Evolutionary conservation across 1,139 yeast genomes (phyloP).

Genomic region (Sugiyamaella novakii): DNA sequence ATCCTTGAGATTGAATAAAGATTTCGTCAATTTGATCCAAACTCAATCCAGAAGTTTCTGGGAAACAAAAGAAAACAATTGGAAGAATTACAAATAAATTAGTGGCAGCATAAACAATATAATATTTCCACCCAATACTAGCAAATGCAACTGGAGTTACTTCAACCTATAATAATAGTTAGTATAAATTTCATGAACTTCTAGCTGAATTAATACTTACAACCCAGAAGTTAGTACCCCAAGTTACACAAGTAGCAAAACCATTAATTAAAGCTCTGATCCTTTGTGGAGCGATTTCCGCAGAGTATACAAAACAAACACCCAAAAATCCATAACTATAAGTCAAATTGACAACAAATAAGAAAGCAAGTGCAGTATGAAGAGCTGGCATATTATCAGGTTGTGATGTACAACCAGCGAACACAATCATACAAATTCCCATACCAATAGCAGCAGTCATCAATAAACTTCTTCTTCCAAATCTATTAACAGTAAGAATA

Average conservation of each 20-base stretch:
- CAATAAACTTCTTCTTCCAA: conserved; percentile 28
- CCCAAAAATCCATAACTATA: conserved; percentile 33
- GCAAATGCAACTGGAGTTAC: conserved; percentile 48
- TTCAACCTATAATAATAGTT: too few relatives aligned
- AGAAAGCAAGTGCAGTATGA: conserved; percentile 31
- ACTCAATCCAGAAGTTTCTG: conserved; percentile 47
- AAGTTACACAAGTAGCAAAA: conserved; percentile 43
- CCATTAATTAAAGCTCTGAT: conserved; percentile 62
- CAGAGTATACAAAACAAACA: conserved; percentile 47
- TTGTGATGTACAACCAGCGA: conserved; percentile 32
- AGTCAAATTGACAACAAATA: conserved; percentile 30
- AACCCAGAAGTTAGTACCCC: conserved; percentile 50
- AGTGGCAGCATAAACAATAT: conserved; percentile 42
- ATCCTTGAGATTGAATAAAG: conserved; percentile 34
- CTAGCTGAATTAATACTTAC: too few relatives aligned
- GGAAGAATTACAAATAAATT: conserved; percentile 34
- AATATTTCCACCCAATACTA: conserved; percentile 41
- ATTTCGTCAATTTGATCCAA: conserved; percentile 52
- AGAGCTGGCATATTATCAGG: conserved; percentile 26
- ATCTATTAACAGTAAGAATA: conserved; percentile 28
- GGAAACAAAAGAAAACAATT: conserved; percentile 49
- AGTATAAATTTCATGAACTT: too few relatives aligned
- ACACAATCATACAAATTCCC: conserved; percentile 30
- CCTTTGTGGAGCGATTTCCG: conserved; percentile 64
- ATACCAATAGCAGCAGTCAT: conserved; percentile 29